Conservation (phyloP, 768 basidiomycete species). For the Chlorophyllum brunneum region DNA sequence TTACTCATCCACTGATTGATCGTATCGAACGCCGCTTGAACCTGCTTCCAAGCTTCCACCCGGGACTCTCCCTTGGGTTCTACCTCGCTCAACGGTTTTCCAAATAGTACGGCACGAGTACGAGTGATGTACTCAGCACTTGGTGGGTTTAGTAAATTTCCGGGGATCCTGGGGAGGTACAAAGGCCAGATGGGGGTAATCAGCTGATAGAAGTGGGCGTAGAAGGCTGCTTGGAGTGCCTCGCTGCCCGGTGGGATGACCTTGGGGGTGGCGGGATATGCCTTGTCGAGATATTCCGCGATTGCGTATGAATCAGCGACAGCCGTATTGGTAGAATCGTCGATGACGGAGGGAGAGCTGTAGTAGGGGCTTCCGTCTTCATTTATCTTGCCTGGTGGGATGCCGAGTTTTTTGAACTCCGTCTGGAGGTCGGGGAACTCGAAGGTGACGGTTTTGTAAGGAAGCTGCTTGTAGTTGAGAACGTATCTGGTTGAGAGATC, state of each 20-base stretch:
- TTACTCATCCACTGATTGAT: conserved; percentile 11
- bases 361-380: conserved; percentile 16
- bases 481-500: conserved; percentile 3
- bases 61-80: conserved; percentile 27
- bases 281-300: conserved; percentile 41
- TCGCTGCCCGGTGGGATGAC: conserved; percentile 18
- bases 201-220: conserved; percentile 11
- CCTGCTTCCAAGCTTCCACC: conserved; percentile 32
- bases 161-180: conserved; percentile 7
- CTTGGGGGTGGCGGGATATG: conserved; percentile 31
- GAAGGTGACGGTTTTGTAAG: conserved; percentile 36
- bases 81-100: conserved; percentile 34
- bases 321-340: conserved; percentile 32
- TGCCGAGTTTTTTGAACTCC: conserved; percentile 25
- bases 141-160: conserved; percentile 17
- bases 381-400: conserved; percentile 20
- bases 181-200: conserved; percentile 7
- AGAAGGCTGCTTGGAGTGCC: conserved; percentile 8
- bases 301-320: conserved; percentile 39
- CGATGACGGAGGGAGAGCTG: conserved; percentile 21
- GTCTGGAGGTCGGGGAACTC: conserved; percentile 37
- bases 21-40: conserved; percentile 21
- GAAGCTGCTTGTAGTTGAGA: conserved; percentile 10
- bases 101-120: conserved; percentile 30
- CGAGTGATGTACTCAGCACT: conserved; percentile 30